phyloP scores from a whole-genome alignment of 176 grass and related monocot species.

The Tuctoria greenei region DNA sequence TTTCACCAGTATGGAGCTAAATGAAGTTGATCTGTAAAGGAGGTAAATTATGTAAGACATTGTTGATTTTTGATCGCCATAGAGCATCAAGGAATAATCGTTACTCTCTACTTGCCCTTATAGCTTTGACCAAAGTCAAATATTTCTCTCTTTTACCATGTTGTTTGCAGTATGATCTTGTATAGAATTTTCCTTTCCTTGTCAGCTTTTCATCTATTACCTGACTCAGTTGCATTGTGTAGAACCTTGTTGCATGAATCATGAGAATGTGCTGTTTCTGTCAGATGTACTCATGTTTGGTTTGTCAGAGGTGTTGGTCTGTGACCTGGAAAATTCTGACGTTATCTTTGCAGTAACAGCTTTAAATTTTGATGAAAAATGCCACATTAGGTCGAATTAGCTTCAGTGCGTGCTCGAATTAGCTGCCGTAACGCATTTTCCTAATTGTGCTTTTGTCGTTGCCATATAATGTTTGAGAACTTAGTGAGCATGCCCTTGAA shows the following conservation, averaged over 20 bases:
- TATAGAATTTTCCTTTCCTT: slow-evolving; percentile 5
- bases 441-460: slow-evolving; percentile 6
- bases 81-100: background rate
- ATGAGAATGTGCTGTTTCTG: background rate
- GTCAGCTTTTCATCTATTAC: background rate
- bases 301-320: background rate
- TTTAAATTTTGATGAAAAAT: background rate
- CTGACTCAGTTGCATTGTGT: background rate
- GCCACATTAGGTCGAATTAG: background rate
- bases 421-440: background rate
- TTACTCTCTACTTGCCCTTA: background rate
- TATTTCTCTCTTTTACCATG: slow-evolving; percentile 8
- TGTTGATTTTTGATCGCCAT: slow-evolving; percentile 24
- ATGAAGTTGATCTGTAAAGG: slow-evolving; percentile 7
- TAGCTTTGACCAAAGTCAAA: too few relatives aligned
- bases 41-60: slow-evolving; percentile 25
- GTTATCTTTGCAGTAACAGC: slow-evolving; percentile 7
- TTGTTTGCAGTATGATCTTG: slow-evolving; percentile 27
- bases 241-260: background rate
- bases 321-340: background rate
- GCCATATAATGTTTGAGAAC: slow-evolving; percentile 20
- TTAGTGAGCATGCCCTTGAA: slow-evolving; percentile 6
- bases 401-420: background rate
- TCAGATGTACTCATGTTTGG: background rate
- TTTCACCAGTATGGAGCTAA: slow-evolving; percentile 3